These are phyloP conservation scores for Chrysoporthe deuterocubensis DNA, from an alignment of 2,329 filamentous ascomycete genomes.

Conservation along the genomic window DNA sequence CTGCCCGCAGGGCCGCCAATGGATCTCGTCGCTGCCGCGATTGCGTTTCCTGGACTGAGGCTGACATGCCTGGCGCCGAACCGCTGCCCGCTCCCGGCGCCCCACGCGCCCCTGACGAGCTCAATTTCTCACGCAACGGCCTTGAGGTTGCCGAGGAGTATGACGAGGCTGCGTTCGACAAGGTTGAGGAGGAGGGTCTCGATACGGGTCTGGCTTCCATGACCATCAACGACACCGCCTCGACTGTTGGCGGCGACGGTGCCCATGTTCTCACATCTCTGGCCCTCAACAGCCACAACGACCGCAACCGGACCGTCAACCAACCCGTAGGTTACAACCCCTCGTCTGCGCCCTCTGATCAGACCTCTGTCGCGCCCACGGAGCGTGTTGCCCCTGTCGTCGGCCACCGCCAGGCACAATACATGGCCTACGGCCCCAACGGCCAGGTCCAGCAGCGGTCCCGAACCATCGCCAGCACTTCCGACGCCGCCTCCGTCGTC, in stretches of 20 bases:
- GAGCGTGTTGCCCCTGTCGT: background rate
- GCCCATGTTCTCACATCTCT: background rate
- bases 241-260: background rate
- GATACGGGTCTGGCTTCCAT: background rate
- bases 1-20: conserved; percentile 11
- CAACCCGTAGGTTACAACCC: conserved; percentile 14
- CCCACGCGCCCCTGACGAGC: conserved; percentile 5
- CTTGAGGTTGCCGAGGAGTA: background rate
- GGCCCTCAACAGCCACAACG: conserved; percentile 4
- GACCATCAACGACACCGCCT: background rate
- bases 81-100: conserved; percentile 22
- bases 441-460: conserved; percentile 29
- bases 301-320: background rate
- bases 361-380: conserved; percentile 2
- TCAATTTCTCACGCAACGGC: background rate
- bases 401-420: conserved; percentile 10
- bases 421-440: conserved; percentile 33
- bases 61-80: conserved; percentile 5
- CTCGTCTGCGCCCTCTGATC: conserved; percentile 19
- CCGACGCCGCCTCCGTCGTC: conserved; percentile 2
- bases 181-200: background rate
- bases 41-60: conserved; percentile 22
- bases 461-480: conserved; percentile 4
- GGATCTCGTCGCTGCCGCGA: conserved; percentile 21
- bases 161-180: background rate